Evolutionary conservation across 371 early-diverging fungal genomes (phyloP).

Genomic region (Basidiobolus meristosporus): DNA sequence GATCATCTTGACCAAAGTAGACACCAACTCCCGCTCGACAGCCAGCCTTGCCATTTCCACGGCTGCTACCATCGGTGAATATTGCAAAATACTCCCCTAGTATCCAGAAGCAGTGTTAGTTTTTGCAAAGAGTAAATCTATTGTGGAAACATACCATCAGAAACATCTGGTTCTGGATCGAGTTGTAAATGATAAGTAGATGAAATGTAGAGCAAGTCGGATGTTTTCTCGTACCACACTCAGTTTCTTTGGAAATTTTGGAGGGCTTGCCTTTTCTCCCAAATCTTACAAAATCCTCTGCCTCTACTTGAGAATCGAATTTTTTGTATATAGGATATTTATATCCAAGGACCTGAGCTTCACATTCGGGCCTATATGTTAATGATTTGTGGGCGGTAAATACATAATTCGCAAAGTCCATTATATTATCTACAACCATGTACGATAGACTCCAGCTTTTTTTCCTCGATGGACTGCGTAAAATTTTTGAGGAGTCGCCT

Average conservation of each 20-base stretch:
- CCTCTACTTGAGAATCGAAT: background rate
- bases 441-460: too few species aligned
- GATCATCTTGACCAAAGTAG: constrained; percentile 53
- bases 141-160: background rate
- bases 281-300: background rate
- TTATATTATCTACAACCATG: too few species aligned
- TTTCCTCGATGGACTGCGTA: too few species aligned
- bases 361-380: background rate
- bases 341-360: background rate
- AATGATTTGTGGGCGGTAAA: too few species aligned
- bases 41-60: constrained; percentile 30
- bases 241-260: background rate
- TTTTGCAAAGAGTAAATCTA: background rate
- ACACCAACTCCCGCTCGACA: constrained; percentile 69
- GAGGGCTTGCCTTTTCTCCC: background rate
- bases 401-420: too few species aligned
- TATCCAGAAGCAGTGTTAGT: constrained; percentile 1
- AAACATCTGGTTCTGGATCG: background rate
- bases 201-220: background rate
- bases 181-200: background rate
- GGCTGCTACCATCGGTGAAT: constrained; percentile 68
- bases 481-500: too few species aligned
- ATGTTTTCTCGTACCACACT: background rate
- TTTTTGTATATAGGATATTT: background rate
- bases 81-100: constrained; percentile 3